Percentiles rank a stretch among this genome's conserved stretches.
These are phyloP conservation scores for Phytophthora brassicae DNA, from an alignment of 352 stramenopile genomes.

Conservation along the genomic window DNA sequence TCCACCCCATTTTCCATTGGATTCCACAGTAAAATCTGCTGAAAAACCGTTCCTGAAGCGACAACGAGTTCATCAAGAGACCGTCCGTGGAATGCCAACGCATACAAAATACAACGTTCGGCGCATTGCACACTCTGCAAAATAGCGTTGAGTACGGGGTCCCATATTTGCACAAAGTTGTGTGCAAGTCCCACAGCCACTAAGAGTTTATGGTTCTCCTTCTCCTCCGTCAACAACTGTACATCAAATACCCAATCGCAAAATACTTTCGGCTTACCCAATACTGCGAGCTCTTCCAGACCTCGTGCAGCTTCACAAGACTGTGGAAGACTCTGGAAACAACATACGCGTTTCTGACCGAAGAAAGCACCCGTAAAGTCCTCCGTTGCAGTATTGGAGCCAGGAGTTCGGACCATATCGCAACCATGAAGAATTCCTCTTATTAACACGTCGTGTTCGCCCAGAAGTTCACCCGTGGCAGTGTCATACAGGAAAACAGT, in stretches of 20 bases:
- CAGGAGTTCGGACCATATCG: constrained; percentile 35
- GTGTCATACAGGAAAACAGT: constrained; percentile 71
- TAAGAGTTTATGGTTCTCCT: constrained; percentile 24
- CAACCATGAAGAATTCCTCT: constrained; percentile 78
- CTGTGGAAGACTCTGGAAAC: constrained; percentile 54
- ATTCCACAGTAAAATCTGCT: constrained; percentile 85
- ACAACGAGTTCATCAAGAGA: constrained; percentile 58
- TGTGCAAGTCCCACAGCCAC: constrained; percentile 78
- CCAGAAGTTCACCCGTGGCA: constrained; percentile 44
- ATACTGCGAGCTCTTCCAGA: constrained; percentile 23
- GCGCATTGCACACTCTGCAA: constrained; percentile 66
- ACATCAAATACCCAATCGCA: constrained; percentile 87
- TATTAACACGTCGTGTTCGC: constrained; percentile 46
- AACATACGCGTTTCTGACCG: constrained; percentile 77
- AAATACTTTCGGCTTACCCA: constrained; percentile 64
- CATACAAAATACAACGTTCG: constrained; percentile 84
- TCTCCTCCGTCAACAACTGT: constrained; percentile 44
- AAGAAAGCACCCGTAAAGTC: constrained; percentile 60
- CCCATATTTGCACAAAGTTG: constrained; percentile 86
- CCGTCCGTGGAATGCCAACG: constrained; percentile 78
- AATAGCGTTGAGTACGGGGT: constrained; percentile 40
- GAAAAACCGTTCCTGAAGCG: constrained; percentile 84
- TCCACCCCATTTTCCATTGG: constrained; percentile 28
- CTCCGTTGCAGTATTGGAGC: background rate
- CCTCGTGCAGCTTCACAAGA: constrained; percentile 19